Evolutionary conservation across 345 rosid species (phyloP).

Genomic region (Euphorbia peplus): DNA sequence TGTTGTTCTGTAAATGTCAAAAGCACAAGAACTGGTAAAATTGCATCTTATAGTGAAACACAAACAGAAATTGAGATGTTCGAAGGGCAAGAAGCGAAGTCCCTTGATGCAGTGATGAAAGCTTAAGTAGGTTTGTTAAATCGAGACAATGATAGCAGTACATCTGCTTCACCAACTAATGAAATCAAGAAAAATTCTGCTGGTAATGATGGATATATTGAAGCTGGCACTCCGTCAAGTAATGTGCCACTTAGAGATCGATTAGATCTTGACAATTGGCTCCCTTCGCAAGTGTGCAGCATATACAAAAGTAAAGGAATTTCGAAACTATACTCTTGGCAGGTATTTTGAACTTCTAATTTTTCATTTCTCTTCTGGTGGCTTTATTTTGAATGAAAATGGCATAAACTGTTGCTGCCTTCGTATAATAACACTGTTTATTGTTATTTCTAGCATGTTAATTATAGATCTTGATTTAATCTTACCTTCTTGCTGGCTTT

Average conservation of each 20-base stretch:
- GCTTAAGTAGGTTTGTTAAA: slow-evolving; percentile 26
- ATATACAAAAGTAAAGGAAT: slow-evolving; percentile 79
- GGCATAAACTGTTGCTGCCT: too few species aligned
- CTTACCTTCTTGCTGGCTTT: neutral
- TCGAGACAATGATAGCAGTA: slow-evolving; percentile 32
- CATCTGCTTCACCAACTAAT: slow-evolving; percentile 32
- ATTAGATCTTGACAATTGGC: slow-evolving; percentile 68
- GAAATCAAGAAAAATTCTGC: slow-evolving; percentile 32
- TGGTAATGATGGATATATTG: slow-evolving; percentile 40
- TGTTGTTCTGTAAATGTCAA: slow-evolving; percentile 28
- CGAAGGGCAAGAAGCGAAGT: slow-evolving; percentile 24
- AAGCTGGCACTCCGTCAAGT: slow-evolving; percentile 71
- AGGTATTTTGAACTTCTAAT: slow-evolving; percentile 44
- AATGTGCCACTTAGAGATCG: slow-evolving; percentile 41
- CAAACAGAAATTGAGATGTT: slow-evolving; percentile 31
- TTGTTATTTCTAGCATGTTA: neutral
- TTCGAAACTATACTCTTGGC: slow-evolving; percentile 84
- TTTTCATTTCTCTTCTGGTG: neutral
- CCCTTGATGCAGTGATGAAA: slow-evolving; percentile 24
- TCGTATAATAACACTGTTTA: neutral
- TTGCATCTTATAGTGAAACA: slow-evolving; percentile 12
- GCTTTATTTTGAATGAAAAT: neutral
- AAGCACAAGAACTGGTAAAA: slow-evolving; percentile 25
- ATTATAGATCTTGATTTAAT: too few species aligned
- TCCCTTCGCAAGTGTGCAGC: slow-evolving; percentile 73